These are phyloP conservation scores for Aspergillus pseudoglaucus DNA, from an alignment of 2,329 filamentous ascomycete species.

Conservation along the genomic window DNA sequence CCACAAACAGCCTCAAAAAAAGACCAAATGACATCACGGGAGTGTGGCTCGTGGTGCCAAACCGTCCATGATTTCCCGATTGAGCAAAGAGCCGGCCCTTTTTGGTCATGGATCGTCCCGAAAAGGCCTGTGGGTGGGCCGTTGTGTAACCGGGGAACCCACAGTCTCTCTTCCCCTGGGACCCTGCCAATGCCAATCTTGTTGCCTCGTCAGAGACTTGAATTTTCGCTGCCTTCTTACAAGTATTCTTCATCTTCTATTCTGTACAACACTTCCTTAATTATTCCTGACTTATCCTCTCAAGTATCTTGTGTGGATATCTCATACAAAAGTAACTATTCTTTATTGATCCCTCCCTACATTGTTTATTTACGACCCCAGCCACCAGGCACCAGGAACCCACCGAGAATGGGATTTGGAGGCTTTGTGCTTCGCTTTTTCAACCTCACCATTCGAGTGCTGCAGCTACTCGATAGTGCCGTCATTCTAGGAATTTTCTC, in stretches of 20 bases:
- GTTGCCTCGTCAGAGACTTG: conserved; percentile 12
- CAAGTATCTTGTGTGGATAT: too few relatives aligned
- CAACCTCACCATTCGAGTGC: conserved; percentile 64
- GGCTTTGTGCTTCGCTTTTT: conserved; percentile 61
- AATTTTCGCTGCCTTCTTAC: not conserved
- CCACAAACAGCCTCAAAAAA: not conserved
- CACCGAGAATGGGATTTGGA: conserved; percentile 50
- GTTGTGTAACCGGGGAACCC: not conserved
- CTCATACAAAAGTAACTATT: too few relatives aligned
- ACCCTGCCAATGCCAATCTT: conserved; percentile 12
- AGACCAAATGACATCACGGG: not conserved
- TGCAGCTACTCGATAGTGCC: conserved; percentile 66
- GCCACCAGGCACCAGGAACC: not conserved
- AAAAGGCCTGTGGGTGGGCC: not conserved
- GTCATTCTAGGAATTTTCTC: conserved; percentile 73
- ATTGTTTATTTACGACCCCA: too few relatives aligned
- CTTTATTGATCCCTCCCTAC: too few relatives aligned
- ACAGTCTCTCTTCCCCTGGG: conserved; percentile 8
- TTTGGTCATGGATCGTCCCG: not conserved
- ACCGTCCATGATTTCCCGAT: too few relatives aligned
- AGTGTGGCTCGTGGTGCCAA: not conserved
- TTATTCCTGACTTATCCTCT: too few relatives aligned
- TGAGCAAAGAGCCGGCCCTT: not conserved
- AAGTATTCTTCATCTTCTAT: not conserved
- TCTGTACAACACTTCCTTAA: too few relatives aligned